phyloP scores from a whole-genome alignment of 2,329 filamentous ascomycete genomes.

The Botrytis hyacinthi region DNA sequence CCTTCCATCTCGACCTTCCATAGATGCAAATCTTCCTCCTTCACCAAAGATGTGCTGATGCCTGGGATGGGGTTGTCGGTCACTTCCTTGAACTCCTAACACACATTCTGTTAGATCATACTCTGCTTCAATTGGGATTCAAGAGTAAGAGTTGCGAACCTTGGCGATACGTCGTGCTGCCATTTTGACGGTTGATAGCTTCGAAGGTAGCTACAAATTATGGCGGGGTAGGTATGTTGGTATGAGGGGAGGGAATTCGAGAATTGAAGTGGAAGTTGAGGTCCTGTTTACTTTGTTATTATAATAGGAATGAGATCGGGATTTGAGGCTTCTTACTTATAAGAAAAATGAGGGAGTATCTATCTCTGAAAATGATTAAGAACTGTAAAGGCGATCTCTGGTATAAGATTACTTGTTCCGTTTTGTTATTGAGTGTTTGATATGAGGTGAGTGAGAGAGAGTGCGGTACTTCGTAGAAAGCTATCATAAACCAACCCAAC shows the following conservation, averaged over 20 bases:
- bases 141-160: conserved; percentile 18
- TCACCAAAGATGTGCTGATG: conserved; percentile 54
- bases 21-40: conserved; percentile 64
- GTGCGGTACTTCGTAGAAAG: not conserved
- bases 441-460: conserved; percentile 10
- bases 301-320: not conserved
- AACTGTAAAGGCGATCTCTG: not conserved
- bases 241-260: not conserved
- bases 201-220: conserved; percentile 2
- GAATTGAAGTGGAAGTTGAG: not conserved
- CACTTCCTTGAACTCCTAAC: conserved; percentile 60
- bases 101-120: conserved; percentile 13
- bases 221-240: conserved; percentile 16
- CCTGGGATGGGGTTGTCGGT: conserved; percentile 54
- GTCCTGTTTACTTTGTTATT: not conserved
- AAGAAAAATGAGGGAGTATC: not conserved
- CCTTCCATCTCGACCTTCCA: conserved; percentile 69
- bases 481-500: not conserved
- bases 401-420: not conserved
- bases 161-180: conserved; percentile 37
- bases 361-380: not conserved
- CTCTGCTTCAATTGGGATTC: not conserved
- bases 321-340: not conserved
- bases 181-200: conserved; percentile 27
- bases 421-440: conserved; percentile 4